Percentiles rank a stretch among this genome's conserved stretches.
phyloP scores from a whole-genome alignment of 2,329 filamentous ascomycete genomes.

The Cladorrhinum sp. region DNA sequence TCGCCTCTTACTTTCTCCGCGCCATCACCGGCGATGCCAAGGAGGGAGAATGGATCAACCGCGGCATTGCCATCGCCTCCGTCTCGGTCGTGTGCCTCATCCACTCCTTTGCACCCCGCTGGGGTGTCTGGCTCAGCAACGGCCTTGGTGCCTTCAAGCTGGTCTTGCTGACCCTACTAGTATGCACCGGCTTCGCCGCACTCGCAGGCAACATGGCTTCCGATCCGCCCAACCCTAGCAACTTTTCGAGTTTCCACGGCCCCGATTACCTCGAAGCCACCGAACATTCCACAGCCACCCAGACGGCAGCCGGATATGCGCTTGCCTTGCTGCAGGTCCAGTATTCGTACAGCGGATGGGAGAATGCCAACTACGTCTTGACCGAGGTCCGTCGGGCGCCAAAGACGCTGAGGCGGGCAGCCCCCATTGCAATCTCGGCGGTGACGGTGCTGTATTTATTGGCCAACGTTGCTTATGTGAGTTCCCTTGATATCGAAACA shows the following conservation, averaged over 20 bases:
- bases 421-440: conserved; percentile 33
- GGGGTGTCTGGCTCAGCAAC: conserved; percentile 37
- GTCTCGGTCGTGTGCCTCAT: conserved; percentile 37
- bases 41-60: conserved; percentile 32
- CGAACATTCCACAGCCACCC: neutral
- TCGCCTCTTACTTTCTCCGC: conserved; percentile 34
- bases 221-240: conserved; percentile 19
- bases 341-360: conserved; percentile 39
- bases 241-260: conserved; percentile 30
- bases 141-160: conserved; percentile 37
- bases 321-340: conserved; percentile 35
- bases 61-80: conserved; percentile 34
- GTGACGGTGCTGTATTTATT: conserved; percentile 38
- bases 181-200: conserved; percentile 33
- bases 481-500: conserved; percentile 2
- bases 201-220: conserved; percentile 27
- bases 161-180: conserved; percentile 32
- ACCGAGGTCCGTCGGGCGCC: conserved; percentile 34
- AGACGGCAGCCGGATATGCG: conserved; percentile 30
- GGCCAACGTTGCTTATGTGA: conserved; percentile 37
- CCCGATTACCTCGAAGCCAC: conserved; percentile 10
- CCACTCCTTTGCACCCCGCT: conserved; percentile 34
- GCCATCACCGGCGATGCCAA: conserved; percentile 26
- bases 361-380: conserved; percentile 40
- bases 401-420: conserved; percentile 33